A percentile compares a stretch with the other conserved stretches of the same genome.
phyloP scores from a whole-genome alignment of 2,329 filamentous ascomycete genomes.

The Ascochyta fabae region DNA sequence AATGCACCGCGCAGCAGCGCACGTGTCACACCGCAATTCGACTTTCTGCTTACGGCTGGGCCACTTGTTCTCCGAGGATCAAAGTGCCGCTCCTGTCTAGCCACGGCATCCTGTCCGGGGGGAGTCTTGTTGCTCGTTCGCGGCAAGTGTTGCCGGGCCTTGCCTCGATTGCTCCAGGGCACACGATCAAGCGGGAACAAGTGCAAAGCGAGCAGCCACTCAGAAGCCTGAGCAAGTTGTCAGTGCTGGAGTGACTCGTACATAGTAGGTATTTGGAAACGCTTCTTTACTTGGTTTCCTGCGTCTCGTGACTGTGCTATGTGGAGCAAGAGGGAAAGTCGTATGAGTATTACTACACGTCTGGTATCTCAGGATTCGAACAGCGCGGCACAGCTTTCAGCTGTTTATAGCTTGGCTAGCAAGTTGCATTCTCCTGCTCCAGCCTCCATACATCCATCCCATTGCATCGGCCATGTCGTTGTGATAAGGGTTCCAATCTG shows the following conservation, averaged over 20 bases:
- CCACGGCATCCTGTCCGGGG: slow-evolving; percentile 2
- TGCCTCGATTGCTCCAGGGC: slow-evolving; percentile 4
- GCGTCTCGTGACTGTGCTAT: background rate
- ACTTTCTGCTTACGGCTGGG: slow-evolving; percentile 5
- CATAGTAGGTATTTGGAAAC: background rate
- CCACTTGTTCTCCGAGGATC: slow-evolving; percentile 10
- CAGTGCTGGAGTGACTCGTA: background rate
- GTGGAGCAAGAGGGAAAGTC: background rate
- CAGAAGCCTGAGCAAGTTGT: slow-evolving; percentile 7
- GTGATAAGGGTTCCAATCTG: slow-evolving; percentile 45
- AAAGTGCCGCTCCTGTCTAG: slow-evolving; percentile 7
- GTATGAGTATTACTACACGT: too few species aligned
- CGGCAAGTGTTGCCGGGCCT: slow-evolving; percentile 12
- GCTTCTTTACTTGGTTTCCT: background rate
- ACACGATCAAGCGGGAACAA: slow-evolving; percentile 7
- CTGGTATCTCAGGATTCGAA: background rate
- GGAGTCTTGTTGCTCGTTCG: slow-evolving; percentile 11
- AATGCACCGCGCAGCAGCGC: background rate
- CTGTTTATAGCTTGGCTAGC: slow-evolving; percentile 30
- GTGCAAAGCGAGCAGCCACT: background rate
- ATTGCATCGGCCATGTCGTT: slow-evolving; percentile 46
- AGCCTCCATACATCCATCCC: slow-evolving; percentile 46
- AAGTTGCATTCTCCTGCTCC: slow-evolving; percentile 39
- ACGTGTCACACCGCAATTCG: slow-evolving; percentile 21
- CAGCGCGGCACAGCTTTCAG: background rate